phyloP scores from a whole-genome alignment of 352 stramenopile species.

The Phytopythium delawarense region DNA sequence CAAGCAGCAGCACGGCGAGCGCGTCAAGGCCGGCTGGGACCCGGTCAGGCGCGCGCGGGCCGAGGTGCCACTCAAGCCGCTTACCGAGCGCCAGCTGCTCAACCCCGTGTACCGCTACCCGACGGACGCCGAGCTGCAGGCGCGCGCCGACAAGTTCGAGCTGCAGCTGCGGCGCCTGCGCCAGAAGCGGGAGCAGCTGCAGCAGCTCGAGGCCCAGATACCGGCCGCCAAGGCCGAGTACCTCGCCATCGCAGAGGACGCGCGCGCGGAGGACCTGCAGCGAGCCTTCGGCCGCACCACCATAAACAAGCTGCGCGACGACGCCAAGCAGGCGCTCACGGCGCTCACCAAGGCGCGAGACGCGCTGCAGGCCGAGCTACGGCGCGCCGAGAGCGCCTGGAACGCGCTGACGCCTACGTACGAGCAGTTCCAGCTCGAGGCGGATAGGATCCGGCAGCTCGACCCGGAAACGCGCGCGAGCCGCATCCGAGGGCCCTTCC shows the following conservation, averaged over 20 bases:
- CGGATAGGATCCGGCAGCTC: constrained; percentile 41
- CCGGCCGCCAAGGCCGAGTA: constrained; percentile 75
- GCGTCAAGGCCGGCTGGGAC: constrained; percentile 64
- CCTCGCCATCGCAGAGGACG: constrained; percentile 65
- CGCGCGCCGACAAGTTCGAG: constrained; percentile 53
- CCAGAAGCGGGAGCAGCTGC: constrained; percentile 33
- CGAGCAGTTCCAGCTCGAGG: constrained; percentile 62
- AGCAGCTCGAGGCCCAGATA: constrained; percentile 43
- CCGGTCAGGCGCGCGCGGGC: constrained; percentile 26
- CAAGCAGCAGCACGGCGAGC: constrained; percentile 53
- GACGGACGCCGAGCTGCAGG: constrained; percentile 57
- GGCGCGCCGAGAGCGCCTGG: constrained; percentile 40
- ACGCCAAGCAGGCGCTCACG: constrained; percentile 53
- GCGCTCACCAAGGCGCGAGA: constrained; percentile 47
- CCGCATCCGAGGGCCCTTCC: constrained; percentile 58
- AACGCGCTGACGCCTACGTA: constrained; percentile 40
- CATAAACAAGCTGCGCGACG: constrained; percentile 59
- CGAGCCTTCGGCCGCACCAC: constrained; percentile 55
- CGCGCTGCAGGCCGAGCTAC: constrained; percentile 40
- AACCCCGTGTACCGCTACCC: constrained; percentile 71
- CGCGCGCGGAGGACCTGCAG: constrained; percentile 60
- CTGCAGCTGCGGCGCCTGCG: constrained; percentile 42
- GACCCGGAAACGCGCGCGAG: constrained; percentile 22
- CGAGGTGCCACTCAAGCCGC: constrained; percentile 53
- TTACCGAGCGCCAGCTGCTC: constrained; percentile 51